Base-by-base conservation (phyloP, 305 asterid species). In the Rubia balearica region DNA sequence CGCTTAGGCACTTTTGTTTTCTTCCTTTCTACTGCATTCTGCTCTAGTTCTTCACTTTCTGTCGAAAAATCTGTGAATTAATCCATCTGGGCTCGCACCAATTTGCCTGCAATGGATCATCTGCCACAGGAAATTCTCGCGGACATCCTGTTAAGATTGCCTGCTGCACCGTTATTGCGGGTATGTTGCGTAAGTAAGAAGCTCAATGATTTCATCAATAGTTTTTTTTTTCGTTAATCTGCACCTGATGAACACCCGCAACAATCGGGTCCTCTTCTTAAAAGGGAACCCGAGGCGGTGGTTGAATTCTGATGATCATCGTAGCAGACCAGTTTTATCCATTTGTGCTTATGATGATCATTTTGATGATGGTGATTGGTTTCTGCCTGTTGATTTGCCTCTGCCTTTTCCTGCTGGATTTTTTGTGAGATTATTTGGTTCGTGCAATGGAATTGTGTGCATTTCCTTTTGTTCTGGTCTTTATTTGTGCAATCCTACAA, bases 391-490 rank as follows among this genome's bases (percentile, higher is more conserved):
- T 64, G 51, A 64, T n/a, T 64, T 64, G 4, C 30, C 8, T 6
- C 51, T 64, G 16, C 68, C 68, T 17, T 40, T 64, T 12, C 30
- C 68, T 1, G 7, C 51, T 38, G 68, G 68, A 0, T 64, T 40
- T 40, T 4, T 64, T 64, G 68, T 64, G 68, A 64, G 49, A 38
- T 40, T 64, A 19, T 64, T 64, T 3, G 51, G 68, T 2, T 41
- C 68, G 3, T 64, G 68, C 68, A 64, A 64, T 64, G 68, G 68
- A 8, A 64, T 64, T 64, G 68, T 64, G 10, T 64, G 68, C 30
- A 41, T 64, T 7, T 64, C 68, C 7, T 22, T 64, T 8, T n/a
- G 33, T 17, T 64, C 68, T 7, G 13, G 51, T 2, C 22, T 64
- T 40, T 40, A 64, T 64, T 41, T 64, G 68, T 64, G 49, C 33